A percentile compares a stretch with the other conserved stretches of the same genome.
Conservation (phyloP, 2,329 filamentous ascomycete species). For the Curvularia spicifera region DNA sequence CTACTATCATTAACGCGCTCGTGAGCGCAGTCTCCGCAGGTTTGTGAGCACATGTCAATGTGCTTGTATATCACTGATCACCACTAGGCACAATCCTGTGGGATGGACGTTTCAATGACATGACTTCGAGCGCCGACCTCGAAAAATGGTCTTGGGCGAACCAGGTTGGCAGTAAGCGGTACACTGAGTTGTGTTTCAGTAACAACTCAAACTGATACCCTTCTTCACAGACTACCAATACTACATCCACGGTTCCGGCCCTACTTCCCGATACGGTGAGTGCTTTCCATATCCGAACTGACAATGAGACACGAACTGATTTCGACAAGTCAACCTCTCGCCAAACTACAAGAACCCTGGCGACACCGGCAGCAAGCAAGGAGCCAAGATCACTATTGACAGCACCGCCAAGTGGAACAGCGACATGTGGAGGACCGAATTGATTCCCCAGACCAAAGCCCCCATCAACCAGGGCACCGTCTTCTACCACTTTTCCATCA, state of each 20-base stretch:
- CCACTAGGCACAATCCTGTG: conserved; percentile 60
- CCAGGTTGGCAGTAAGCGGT: conserved; percentile 69
- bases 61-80: not conserved
- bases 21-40: conserved; percentile 43
- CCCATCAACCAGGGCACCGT: conserved; percentile 71
- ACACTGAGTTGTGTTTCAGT: conserved; percentile 37
- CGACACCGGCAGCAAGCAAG: conserved; percentile 66
- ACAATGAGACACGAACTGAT: not conserved
- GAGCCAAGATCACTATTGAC: conserved; percentile 71
- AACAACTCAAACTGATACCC: not conserved
- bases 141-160: conserved; percentile 69
- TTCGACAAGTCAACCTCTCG: conserved; percentile 60
- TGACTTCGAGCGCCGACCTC: conserved; percentile 62
- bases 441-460: conserved; percentile 73
- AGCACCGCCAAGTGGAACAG: conserved; percentile 73
- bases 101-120: conserved; percentile 71
- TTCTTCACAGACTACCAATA: conserved; percentile 66
- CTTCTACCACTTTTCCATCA: conserved; percentile 75
- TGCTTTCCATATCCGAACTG: not conserved
- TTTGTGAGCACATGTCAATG: conserved; percentile 6
- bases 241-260: conserved; percentile 69
- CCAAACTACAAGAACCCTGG: conserved; percentile 69
- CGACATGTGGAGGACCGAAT: conserved; percentile 75
- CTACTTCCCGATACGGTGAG: conserved; percentile 60
- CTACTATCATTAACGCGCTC: conserved; percentile 38